Percentiles rank a stretch among this genome's conserved stretches.
Evolutionary conservation across 768 basidiomycete genomes (phyloP).

Genomic region (Kockovaella imperatae): DNA sequence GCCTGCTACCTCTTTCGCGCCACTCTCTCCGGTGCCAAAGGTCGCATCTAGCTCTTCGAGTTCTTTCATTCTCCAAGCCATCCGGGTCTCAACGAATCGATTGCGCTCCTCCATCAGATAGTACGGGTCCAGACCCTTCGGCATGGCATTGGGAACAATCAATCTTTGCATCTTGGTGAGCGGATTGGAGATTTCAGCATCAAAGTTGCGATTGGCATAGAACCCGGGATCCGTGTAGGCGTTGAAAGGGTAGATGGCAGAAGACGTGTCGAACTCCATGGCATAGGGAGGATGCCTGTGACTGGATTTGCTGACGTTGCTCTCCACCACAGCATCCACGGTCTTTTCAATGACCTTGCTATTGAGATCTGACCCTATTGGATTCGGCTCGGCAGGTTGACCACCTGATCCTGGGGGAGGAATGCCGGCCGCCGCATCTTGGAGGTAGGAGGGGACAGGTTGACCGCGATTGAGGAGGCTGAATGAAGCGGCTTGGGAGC

Average conservation of each 20-base stretch:
- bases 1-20: conserved; percentile 47
- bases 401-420: conserved; percentile 26
- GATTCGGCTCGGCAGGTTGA: conserved; percentile 9
- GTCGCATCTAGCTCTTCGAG: conserved; percentile 66
- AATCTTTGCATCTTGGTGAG: conserved; percentile 51
- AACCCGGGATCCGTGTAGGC: conserved; percentile 65
- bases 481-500: conserved; percentile 41
- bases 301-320: conserved; percentile 9
- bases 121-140: conserved; percentile 83
- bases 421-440: conserved; percentile 35
- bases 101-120: conserved; percentile 86
- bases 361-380: conserved; percentile 16
- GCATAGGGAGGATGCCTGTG: conserved; percentile 30
- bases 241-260: conserved; percentile 85
- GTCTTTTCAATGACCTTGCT: conserved; percentile 38
- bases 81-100: conserved; percentile 77
- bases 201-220: conserved; percentile 62
- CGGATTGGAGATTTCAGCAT: conserved; percentile 31
- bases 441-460: conserved; percentile 41
- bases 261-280: conserved; percentile 68
- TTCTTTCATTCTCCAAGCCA: conserved; percentile 80
- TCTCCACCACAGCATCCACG: conserved; percentile 31
- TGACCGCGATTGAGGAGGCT: conserved; percentile 38
- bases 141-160: conserved; percentile 82
- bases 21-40: conserved; percentile 68